These are phyloP conservation scores for Fusarium nodosum DNA, from an alignment of 2,329 filamentous ascomycete species.

Conservation along the genomic window DNA sequence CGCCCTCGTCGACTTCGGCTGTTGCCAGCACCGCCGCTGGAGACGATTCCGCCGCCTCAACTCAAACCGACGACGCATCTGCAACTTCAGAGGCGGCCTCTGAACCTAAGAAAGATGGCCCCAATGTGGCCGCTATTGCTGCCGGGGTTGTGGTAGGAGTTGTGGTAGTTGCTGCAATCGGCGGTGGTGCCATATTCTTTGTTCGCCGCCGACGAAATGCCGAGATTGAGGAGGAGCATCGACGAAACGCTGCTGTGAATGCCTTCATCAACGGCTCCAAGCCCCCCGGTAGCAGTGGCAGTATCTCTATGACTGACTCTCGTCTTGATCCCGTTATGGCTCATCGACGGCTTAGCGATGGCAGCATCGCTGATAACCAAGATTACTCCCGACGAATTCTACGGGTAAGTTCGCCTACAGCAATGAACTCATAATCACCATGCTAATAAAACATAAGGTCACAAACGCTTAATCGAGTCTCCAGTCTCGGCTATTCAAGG, in stretches of 20 bases:
- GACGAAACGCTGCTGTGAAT: slow-evolving; percentile 82
- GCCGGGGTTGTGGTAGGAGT: slow-evolving; percentile 90
- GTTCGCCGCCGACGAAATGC: slow-evolving; percentile 81
- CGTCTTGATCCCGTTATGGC: slow-evolving; percentile 89
- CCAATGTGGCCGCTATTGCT: slow-evolving; percentile 87
- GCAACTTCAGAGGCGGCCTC: slow-evolving; percentile 10
- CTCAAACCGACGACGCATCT: slow-evolving; percentile 35
- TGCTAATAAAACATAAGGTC: slow-evolving; percentile 58
- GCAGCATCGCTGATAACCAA: slow-evolving; percentile 96
- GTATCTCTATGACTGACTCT: slow-evolving; percentile 81
- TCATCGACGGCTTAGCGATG: slow-evolving; percentile 87
- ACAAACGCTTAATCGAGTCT: slow-evolving; percentile 67
- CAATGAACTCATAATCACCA: background rate
- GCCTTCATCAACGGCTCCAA: slow-evolving; percentile 78
- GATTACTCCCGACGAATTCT: slow-evolving; percentile 97
- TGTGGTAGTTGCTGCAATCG: slow-evolving; percentile 73
- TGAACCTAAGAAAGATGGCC: slow-evolving; percentile 52
- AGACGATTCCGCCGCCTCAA: background rate
- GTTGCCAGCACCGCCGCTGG: slow-evolving; percentile 38
- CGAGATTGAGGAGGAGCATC: slow-evolving; percentile 86
- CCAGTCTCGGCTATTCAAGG: slow-evolving; percentile 27
- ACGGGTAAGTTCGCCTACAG: slow-evolving; percentile 73
- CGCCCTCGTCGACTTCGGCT: slow-evolving; percentile 48
- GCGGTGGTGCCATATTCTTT: slow-evolving; percentile 79
- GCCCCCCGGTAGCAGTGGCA: slow-evolving; percentile 72